Base-by-base conservation (phyloP, 2,329 filamentous ascomycete genomes). In the Polychaeton citri region DNA sequence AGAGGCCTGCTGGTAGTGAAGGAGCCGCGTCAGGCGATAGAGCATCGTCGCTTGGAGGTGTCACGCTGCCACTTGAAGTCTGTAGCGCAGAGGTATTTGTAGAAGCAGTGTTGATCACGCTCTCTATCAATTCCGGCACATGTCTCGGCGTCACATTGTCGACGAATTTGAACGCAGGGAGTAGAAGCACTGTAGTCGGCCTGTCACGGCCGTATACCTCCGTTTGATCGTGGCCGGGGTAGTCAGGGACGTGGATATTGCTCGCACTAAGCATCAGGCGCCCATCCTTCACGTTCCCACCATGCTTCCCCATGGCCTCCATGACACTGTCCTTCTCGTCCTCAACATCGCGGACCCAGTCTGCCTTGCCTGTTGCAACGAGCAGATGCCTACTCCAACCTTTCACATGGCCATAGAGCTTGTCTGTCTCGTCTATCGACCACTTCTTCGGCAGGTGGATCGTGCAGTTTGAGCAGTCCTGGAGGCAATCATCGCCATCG, bases 361-460 rank as follows among this genome's bases (percentile, higher is more conserved):
- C 90, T 18, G 79, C 72, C 72, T 95, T 94, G 42, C 86, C 84
- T n/a, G 90, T 98, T 17, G 85, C 90, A 12, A 96, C 85, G 20
- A 98, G 65, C 42, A 94, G 56, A 61, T 98, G 90, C 15, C 86
- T 90, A 51, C 75, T 79, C 81, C 85, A 96, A 21, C 77, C 84
- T 52, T 85, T 82, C 43, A 95, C 73, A 40, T 81, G 69, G 1
- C 88, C 90, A 54, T 92, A 96, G 33, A 98, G 63, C 49, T 77
- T 66, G 54, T 94, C 85, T 5, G 69, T 64, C 56, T 80, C 72
- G 38, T 96, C 81, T 37, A 94, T 75, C 3, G 65, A 65, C 54
- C 75, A 79, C 45, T 72, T 74, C 52, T 78, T 76, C 24, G 88
- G 88, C 55, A 87, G 92, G 41, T 76, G 72, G 46, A 88, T 68